Base-by-base conservation (phyloP, 768 basidiomycete genomes). In the Boletus pseudo-olivaceus region DNA sequence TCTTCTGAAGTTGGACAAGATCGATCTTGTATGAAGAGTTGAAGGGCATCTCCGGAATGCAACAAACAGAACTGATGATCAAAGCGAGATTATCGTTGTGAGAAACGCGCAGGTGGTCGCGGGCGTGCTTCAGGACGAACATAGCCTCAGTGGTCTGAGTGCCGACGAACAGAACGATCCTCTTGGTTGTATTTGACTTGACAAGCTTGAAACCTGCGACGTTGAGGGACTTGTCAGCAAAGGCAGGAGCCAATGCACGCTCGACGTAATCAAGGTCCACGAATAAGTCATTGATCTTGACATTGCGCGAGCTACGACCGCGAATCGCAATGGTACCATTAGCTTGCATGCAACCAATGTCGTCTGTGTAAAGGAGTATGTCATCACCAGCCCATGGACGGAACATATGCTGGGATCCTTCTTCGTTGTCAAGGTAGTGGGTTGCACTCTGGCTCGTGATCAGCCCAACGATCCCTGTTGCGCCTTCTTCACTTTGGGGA, bases 261-360 rank as follows among this genome's bases (percentile, higher is more conserved):
- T 59, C 58, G 38, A 60, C 42, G 38, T 44, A 60, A 38, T 59
- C 58, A n/a, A 59, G 58, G 38, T 60, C 58, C 4, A 59, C 58
- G 34, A 59, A 59, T 9, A 59, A 9, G 15, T 51, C 58, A 33
- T 60, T 60, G 42, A 55, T 49, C 47, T 60, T 59, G 47, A 59
- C 52, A n/a, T 43, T 59, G 37, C 58, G 58, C 33, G 58, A 60
- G 27, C 52, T 48, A 41, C 58, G 58, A 29, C 58, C 58, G 9
- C 52, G 58, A 12, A 59, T 59, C 6, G 33, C 17, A 15, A 59
- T 55, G 32, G 58, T 59, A 7, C 58, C 58, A 23, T 59, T 58
- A 9, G 23, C 58, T 33, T 60, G 58, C 58, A 59, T 59, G 58
- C 51, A 60, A 14, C 58, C 58, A 27, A 59, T 29, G 38, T 59